These are phyloP conservation scores for Fusarium foetens DNA, from an alignment of 2,329 filamentous ascomycete species.

Conservation along the genomic window DNA sequence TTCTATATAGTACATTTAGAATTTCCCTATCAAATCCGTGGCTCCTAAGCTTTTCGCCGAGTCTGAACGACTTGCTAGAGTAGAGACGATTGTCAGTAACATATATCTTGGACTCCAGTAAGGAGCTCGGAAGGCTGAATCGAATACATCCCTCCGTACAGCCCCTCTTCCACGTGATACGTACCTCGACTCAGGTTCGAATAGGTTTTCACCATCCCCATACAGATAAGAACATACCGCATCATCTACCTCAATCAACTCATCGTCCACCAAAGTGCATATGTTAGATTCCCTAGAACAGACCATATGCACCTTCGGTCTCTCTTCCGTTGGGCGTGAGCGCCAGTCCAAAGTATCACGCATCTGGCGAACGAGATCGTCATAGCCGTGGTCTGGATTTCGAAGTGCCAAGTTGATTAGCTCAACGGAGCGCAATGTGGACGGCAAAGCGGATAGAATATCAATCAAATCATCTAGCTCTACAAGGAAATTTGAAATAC, in stretches of 20 bases:
- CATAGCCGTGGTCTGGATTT: rapidly evolving
- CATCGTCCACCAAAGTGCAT: no score
- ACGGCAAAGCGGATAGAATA: neutral
- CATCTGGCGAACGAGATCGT: neutral
- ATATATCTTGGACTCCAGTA: neutral
- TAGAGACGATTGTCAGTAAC: no score
- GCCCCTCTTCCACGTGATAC: neutral
- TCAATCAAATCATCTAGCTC: neutral
- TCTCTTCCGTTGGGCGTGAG: neutral
- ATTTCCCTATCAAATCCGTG: neutral
- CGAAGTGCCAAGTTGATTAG: neutral
- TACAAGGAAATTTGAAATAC: neutral
- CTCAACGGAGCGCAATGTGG: neutral
- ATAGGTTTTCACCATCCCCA: neutral
- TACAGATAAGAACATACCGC: neutral
- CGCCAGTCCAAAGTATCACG: neutral
- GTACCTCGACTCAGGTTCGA: neutral
- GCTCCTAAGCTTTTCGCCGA: neutral
- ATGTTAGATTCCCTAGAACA: neutral
- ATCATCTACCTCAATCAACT: neutral
- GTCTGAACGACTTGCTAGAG: no score
- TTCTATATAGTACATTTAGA: neutral
- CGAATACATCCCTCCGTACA: neutral
- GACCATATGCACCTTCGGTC: neutral
- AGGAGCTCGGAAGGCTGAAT: neutral